These are phyloP conservation scores for Hericium coralloides DNA, from an alignment of 768 basidiomycete genomes.

Conservation along the genomic window DNA sequence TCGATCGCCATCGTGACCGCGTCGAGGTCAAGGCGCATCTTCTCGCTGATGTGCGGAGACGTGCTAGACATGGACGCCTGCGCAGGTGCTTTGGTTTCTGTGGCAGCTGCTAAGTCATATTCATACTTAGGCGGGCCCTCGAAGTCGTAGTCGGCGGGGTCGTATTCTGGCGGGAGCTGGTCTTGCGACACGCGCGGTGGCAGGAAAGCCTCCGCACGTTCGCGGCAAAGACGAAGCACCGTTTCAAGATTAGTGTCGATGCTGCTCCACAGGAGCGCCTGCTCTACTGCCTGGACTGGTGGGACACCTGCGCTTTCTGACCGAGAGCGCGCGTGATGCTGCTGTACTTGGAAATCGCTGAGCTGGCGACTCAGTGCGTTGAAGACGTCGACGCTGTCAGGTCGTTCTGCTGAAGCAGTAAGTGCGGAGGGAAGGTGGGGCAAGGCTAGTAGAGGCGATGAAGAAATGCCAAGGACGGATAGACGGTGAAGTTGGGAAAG, in stretches of 20 bases:
- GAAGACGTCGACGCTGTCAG: constrained; percentile 20
- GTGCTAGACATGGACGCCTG: neutral
- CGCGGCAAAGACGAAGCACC: constrained; percentile 11
- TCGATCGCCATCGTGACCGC: constrained; percentile 84
- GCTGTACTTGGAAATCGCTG: constrained; percentile 10
- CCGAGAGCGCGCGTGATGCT: constrained; percentile 5
- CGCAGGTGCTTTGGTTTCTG: constrained; percentile 7
- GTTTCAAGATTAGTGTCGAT: constrained; percentile 12
- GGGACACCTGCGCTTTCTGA: constrained; percentile 1
- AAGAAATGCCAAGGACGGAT: constrained; percentile 24
- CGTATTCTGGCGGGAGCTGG: constrained; percentile 23
- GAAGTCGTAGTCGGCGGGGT: constrained; percentile 22
- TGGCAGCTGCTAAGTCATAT: constrained; percentile 2
- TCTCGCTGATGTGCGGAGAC: constrained; percentile 41
- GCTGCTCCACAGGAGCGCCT: constrained; percentile 12
- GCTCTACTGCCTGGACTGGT: constrained; percentile 14
- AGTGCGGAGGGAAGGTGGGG: constrained; percentile 6
- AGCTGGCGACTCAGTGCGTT: constrained; percentile 11
- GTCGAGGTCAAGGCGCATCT: constrained; percentile 82
- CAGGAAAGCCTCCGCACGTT: constrained; percentile 5
- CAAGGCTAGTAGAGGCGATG: constrained; percentile 13
- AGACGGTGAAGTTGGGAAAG: constrained; percentile 61
- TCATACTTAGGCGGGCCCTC: constrained; percentile 26
- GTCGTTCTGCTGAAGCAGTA: constrained; percentile 1
- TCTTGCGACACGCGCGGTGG: constrained; percentile 4